Evolutionary conservation across 1,284 basidiomycete species (phyloP), one percentile per base, ranked within the genome.

Genomic region (Anthracocystis setariae): DNA sequence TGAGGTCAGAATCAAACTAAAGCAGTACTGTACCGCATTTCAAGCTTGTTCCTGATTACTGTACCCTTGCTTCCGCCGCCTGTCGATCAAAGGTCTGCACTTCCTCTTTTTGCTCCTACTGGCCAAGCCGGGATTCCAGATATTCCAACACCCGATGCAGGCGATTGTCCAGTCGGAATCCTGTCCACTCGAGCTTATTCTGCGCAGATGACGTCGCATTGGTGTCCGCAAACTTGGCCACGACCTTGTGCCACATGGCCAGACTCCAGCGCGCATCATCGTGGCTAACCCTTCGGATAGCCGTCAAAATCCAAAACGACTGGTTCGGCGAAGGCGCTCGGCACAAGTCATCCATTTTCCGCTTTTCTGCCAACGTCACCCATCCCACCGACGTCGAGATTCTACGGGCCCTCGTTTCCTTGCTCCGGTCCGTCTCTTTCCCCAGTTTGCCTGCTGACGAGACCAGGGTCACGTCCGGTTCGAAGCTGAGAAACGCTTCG

Each of bases 241-340:
- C 47, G 3, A 73, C 61, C 29, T 50, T 58, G 12, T 53, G 24
- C 71, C 71, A 73, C 55, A 63, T 56, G 43, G 62, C 61, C 13
- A 73, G 46, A 42, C 50, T 63, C 71, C 71, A 73, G 2, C 17
- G 10, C 0, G 71, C 51, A 38, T 73, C 42, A 32, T 73, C 71
- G 12, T 58, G 32, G 44, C 66, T 69, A 12, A 69, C 61, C 40
- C 71, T 50, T 2, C 71, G 57, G 13, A 73, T 58, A 0, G 71
- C 61, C 2, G 71, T 73, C 5, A 73, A 44, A 21, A 69, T 49
- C 59, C 59, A 73, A 29, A 73, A 73, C 4, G 69, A 55, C 45
- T 73, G 57, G n/a, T 73, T 61, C 23, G 53, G 38, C 17, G 61
- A 54, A 18, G 65, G 70, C 25, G 61, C 53, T 2, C 47, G 51